These are phyloP conservation scores for Phytopythium litorale DNA, from an alignment of 352 stramenopile genomes.

Conservation along the genomic window DNA sequence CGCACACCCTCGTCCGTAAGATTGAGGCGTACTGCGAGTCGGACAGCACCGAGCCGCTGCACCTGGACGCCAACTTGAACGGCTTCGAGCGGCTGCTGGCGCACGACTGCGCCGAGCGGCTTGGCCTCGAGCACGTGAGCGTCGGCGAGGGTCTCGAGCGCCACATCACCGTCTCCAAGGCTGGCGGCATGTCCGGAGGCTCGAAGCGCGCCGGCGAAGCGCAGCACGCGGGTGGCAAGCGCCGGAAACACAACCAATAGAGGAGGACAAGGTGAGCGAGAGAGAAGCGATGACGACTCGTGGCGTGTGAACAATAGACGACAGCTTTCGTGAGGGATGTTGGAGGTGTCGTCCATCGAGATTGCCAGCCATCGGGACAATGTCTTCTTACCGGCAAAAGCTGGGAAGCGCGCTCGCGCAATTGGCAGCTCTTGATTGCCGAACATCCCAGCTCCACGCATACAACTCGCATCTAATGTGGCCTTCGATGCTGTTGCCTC, in stretches of 20 bases:
- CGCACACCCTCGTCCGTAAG: constrained; percentile 81
- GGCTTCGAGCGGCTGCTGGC: constrained; percentile 78
- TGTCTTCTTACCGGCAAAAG: no score
- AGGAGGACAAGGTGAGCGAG: not conserved
- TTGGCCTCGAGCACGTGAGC: constrained; percentile 72
- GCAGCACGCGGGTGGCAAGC: not conserved
- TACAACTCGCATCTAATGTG: no score
- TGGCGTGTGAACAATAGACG: not conserved
- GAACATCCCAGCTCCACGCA: no score
- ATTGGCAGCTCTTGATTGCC: no score
- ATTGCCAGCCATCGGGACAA: no score
- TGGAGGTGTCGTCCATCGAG: not conserved
- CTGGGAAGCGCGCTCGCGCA: no score
- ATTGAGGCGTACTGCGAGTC: constrained; percentile 70
- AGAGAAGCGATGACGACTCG: not conserved
- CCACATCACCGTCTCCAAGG: constrained; percentile 65
- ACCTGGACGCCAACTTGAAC: constrained; percentile 75
- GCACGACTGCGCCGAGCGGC: constrained; percentile 76
- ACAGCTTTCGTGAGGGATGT: not conserved
- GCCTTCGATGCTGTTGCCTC: no score
- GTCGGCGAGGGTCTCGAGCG: constrained; percentile 64
- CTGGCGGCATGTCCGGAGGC: not conserved
- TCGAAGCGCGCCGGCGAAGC: not conserved
- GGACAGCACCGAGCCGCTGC: constrained; percentile 36
- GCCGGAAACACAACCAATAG: not conserved